Conservation (phyloP, 257 asterid species). For the Eucommia ulmoides region DNA sequence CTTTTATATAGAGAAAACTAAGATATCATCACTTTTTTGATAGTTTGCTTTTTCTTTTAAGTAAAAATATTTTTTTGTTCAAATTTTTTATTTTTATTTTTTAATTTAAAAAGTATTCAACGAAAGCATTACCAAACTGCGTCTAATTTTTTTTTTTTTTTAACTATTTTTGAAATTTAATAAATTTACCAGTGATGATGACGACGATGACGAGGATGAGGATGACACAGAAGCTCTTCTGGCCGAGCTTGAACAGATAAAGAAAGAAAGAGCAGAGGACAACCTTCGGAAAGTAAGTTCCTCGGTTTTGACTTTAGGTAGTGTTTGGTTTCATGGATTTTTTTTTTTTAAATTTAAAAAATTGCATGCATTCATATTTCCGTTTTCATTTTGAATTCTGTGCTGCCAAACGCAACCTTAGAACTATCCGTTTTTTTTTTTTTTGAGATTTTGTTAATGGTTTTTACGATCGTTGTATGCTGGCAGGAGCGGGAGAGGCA, state of each 20-base stretch:
- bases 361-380: too few relatives aligned
- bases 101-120: too few relatives aligned
- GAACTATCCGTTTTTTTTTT: too few relatives aligned
- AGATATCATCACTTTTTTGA: background rate
- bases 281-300: conserved; percentile 59
- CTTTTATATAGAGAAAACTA: background rate
- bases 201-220: conserved; percentile 51
- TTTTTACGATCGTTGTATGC: too few relatives aligned
- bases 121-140: too few relatives aligned
- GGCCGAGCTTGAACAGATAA: conserved; percentile 86
- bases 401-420: too few relatives aligned
- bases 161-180: background rate
- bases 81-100: too few relatives aligned
- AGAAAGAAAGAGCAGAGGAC: conserved; percentile 86
- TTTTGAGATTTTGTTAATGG: too few relatives aligned
- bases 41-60: background rate
- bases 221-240: conserved; percentile 89
- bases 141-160: background rate
- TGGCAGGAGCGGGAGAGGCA: conserved; percentile 54
- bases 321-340: too few relatives aligned
- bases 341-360: too few relatives aligned
- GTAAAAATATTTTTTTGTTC: background rate
- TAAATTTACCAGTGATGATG: conserved; percentile 25
- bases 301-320: too few relatives aligned
- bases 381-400: too few relatives aligned